Conservation (phyloP, 495 filamentous ascomycete genomes). For the Trichoderma asperelloides region DNA sequence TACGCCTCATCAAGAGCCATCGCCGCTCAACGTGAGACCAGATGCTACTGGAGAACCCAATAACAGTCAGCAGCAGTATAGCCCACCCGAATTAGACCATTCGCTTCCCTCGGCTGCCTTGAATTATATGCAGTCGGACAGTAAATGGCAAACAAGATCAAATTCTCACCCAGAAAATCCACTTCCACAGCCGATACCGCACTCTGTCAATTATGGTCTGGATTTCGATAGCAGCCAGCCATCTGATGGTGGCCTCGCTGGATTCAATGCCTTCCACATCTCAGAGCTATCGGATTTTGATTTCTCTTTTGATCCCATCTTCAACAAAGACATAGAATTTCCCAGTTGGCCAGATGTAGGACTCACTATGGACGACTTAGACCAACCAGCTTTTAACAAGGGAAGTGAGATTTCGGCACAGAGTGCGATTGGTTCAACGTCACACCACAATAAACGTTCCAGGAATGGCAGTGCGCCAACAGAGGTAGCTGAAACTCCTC, state of each 20-base stretch:
- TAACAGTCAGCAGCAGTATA: background rate
- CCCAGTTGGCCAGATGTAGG: background rate
- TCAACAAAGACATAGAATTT: background rate
- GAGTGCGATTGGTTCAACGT: background rate
- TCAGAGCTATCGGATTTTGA: conserved; percentile 16
- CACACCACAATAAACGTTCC: background rate
- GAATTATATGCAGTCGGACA: background rate
- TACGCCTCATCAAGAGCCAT: background rate
- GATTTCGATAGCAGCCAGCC: background rate
- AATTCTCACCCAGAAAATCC: background rate
- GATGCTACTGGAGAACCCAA: background rate
- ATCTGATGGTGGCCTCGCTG: background rate
- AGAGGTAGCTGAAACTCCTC: background rate
- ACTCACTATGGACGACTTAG: background rate
- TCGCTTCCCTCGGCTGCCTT: background rate
- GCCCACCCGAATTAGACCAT: background rate
- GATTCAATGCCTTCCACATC: conserved; percentile 10
- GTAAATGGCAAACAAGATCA: background rate
- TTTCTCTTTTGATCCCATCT: conserved; percentile 10
- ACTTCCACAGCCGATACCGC: background rate
- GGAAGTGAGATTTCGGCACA: too few relatives aligned
- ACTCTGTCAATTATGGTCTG: background rate
- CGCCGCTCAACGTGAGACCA: background rate
- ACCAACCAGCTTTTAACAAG: background rate
- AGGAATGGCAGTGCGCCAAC: background rate